Percentiles rank a stretch among this genome's conserved stretches.
Conservation (phyloP, 2,329 filamentous ascomycete genomes). For the Phialophora expanda region DNA sequence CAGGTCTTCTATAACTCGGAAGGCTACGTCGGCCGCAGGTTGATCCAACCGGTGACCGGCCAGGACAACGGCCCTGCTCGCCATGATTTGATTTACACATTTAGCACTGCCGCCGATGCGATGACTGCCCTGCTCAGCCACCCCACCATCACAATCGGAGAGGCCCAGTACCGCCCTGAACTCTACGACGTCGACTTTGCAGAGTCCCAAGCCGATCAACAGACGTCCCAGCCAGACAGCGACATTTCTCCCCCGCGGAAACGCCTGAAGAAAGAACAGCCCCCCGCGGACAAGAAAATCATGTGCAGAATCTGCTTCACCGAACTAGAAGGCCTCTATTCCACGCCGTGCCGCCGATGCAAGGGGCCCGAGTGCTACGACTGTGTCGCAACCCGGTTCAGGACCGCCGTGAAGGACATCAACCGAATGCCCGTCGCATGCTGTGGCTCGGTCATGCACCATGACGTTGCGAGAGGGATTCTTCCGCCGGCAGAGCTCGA, state of each 20-base stretch:
- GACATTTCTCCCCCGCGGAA: constrained; percentile 22
- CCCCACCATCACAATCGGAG: constrained; percentile 11
- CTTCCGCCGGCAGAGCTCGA: constrained; percentile 46
- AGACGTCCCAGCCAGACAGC: background rate
- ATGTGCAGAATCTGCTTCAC: constrained; percentile 26
- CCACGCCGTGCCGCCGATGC: constrained; percentile 33
- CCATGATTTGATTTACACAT: constrained; percentile 24
- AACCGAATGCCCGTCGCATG: constrained; percentile 35
- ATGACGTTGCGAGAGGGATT: constrained; percentile 47
- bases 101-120: constrained; percentile 30
- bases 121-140: constrained; percentile 15
- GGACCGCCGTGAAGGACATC: constrained; percentile 26
- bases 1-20: constrained; percentile 15
- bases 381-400: constrained; percentile 31
- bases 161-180: constrained; percentile 7
- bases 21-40: constrained; percentile 18
- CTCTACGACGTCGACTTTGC: constrained; percentile 11
- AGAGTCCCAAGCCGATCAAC: constrained; percentile 11
- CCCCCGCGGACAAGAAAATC: constrained; percentile 1
- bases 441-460: constrained; percentile 53
- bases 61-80: background rate
- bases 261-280: constrained; percentile 14
- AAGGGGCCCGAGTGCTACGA: constrained; percentile 27
- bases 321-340: constrained; percentile 23
- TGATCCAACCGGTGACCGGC: background rate